These are phyloP conservation scores for Metschnikowia koreensis DNA, from an alignment of 805 yeast species.

Conservation along the genomic window DNA sequence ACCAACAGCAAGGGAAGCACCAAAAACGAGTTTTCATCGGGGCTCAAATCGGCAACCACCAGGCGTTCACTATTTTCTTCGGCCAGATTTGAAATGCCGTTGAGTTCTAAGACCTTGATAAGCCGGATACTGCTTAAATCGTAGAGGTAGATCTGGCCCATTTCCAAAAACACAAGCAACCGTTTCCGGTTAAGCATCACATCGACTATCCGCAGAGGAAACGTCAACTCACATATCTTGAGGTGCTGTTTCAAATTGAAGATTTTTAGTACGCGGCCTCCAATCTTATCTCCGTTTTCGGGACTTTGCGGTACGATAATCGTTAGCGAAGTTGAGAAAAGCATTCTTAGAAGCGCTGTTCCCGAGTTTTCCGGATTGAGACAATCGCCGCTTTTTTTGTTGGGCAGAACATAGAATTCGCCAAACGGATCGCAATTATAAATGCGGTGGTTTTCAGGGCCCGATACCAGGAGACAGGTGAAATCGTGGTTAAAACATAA, in stretches of 20 bases:
- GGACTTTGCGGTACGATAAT: constrained; percentile 42
- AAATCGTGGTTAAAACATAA: constrained; percentile 43
- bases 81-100: constrained; percentile 4
- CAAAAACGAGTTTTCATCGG: constrained; percentile 35
- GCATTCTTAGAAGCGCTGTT: constrained; percentile 35
- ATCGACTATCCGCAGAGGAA: constrained; percentile 70
- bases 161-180: constrained; percentile 65
- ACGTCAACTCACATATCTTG: constrained; percentile 81
- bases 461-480: constrained; percentile 38
- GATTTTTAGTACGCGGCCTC: constrained; percentile 35
- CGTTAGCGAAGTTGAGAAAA: constrained; percentile 42
- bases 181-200: constrained; percentile 81
- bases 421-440: constrained; percentile 48
- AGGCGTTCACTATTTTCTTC: constrained; percentile 6
- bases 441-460: constrained; percentile 33
- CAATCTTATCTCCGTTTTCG: constrained; percentile 19
- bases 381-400: not conserved
- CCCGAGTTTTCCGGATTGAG: constrained; percentile 20
- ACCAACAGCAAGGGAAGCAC: constrained; percentile 34
- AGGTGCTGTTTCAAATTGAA: constrained; percentile 41
- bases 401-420: constrained; percentile 33
- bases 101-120: constrained; percentile 42
- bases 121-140: constrained; percentile 89
- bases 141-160: constrained; percentile 82
- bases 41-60: constrained; percentile 37